Evolutionary conservation across 495 filamentous ascomycete genomes (phyloP), one percentile per base, ranked within the genome.

Genomic region (Hypoxylon crocopeplum): DNA sequence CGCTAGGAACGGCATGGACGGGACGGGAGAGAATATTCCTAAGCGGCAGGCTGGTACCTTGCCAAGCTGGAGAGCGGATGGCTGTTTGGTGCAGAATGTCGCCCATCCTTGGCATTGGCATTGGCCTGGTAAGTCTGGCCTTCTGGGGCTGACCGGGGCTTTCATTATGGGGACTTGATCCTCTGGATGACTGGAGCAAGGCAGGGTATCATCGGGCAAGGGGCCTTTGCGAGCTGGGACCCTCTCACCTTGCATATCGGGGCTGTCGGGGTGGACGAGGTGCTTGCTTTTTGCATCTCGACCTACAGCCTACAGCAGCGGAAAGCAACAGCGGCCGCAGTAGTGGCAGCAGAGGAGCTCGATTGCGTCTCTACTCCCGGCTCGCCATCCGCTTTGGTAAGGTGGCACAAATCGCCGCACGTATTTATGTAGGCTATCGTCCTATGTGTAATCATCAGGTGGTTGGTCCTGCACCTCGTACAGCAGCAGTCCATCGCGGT

Each of bases 161-260:
- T 47, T 29, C 33, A 48, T 20, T 50, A 42, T 20, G 50, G 50
- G 33, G 45, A 38, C 58, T 27, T n/a, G 33, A 56, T 53, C 53
- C 53, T 56, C 44, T 49, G 27, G 36, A 37, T 37, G 24, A 11
- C 36, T 49, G 36, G 34, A 20, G 13, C 45, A 42, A 6, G 27
- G 25, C n/a, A 48, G 36, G 44, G 54, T 48, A 39, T 37, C 41
- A 59, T 59, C 47, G 36, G 29, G 22, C 47, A 32, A 48, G 53
- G 59, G 47, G 13, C 25, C 47, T 48, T 46, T 15, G 33, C 42
- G 41, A 52, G 52, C 46, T 52, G 41, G 53, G 48, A 36, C 41
- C 56, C 40, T 63, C 34, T 17, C 22, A 42, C 53, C 52, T 48
- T 63, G 59, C 59, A 63, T 57, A 37, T 47, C 46, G 33, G 56